Evolutionary conservation across 1,139 yeast species (phyloP).

Genomic region (Yamadazyma spencermartinsiae): DNA sequence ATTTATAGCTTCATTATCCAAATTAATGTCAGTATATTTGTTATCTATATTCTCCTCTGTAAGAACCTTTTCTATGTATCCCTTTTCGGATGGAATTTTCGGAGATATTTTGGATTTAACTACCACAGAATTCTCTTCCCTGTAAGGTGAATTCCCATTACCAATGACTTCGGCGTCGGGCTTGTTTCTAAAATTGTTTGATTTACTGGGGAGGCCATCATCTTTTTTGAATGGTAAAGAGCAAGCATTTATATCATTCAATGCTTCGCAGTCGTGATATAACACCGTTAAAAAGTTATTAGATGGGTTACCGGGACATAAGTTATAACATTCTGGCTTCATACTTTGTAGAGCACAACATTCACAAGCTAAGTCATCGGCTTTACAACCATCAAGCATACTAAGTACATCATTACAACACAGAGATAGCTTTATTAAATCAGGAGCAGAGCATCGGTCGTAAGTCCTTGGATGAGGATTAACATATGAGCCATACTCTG

Average conservation of each 20-base stretch:
- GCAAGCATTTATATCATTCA: constrained; percentile 53
- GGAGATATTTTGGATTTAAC: constrained; percentile 15
- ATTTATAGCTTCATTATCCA: too few species aligned
- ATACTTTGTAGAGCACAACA: constrained; percentile 55
- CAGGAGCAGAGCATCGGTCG: constrained; percentile 41
- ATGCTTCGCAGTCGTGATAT: constrained; percentile 44
- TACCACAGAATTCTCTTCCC: constrained; percentile 8
- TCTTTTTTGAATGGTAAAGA: constrained; percentile 48
- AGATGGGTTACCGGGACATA: constrained; percentile 51
- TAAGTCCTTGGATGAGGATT: constrained; percentile 48
- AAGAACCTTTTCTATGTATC: background rate
- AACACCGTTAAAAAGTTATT: constrained; percentile 48
- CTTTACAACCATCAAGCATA: constrained; percentile 48
- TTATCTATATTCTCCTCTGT: background rate
- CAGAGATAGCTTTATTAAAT: constrained; percentile 38
- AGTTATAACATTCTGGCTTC: constrained; percentile 43
- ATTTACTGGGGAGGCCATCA: constrained; percentile 12
- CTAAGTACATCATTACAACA: constrained; percentile 50
- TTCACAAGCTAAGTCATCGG: constrained; percentile 55
- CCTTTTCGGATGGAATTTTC: constrained; percentile 7
- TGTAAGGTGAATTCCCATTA: background rate
- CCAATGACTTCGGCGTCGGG: background rate
- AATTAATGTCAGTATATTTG: background rate
- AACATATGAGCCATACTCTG: constrained; percentile 42
- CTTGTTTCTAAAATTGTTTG: background rate